Base-by-base conservation (phyloP, 2,329 filamentous ascomycete genomes). In the Dactylellina drechsleri region DNA sequence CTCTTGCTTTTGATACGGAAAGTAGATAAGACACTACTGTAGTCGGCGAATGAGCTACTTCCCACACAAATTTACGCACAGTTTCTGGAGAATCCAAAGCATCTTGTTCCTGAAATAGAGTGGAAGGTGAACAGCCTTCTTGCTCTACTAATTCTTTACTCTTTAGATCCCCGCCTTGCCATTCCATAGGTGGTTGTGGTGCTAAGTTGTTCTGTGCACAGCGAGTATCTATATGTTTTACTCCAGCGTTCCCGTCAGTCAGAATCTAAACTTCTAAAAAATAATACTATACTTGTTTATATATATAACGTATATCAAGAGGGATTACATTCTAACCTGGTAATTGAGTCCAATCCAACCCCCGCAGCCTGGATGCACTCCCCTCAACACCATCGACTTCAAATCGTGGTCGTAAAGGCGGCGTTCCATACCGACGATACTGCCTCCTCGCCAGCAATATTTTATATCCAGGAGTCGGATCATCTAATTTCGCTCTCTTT, bases 11-110 rank as follows among this genome's bases (percentile, higher is more conserved):
- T 10, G n/a, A 4, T 7, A 28, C 31, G 40, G 31, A 56, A 40
- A 36, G 6, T 41, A 43, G 36, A 28, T 59, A 66, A 8, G n/a
- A 49, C 4, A 50, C n/a, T 2, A 54, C 12, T 23, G 36, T 15
- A 4, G 36, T 60, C 5, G 65, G 65, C n/a, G 65, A 67, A 12
- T 7, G 2, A 4, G 56, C 65, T 7, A 28, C 56, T 2, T 67
- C 40, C 8, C 28, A 26, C n/a, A 47, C 36, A 43, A 67, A 67
- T 31, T 12, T 31, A 23, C 43, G 12, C 1, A 60, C 16, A 26
- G 65, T 67, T 23, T 60, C 56, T 5, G 59, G 54, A 2, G 47
- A 67, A 54, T 67, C 56, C 23, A 15, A 54, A 16, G 36, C 47
- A 15, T 66, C 28, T 36, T 40, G 5, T 18, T 52, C 41, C 53